Conservation (phyloP, 2,329 filamentous ascomycete species). For the Diaporthe ampelina region DNA sequence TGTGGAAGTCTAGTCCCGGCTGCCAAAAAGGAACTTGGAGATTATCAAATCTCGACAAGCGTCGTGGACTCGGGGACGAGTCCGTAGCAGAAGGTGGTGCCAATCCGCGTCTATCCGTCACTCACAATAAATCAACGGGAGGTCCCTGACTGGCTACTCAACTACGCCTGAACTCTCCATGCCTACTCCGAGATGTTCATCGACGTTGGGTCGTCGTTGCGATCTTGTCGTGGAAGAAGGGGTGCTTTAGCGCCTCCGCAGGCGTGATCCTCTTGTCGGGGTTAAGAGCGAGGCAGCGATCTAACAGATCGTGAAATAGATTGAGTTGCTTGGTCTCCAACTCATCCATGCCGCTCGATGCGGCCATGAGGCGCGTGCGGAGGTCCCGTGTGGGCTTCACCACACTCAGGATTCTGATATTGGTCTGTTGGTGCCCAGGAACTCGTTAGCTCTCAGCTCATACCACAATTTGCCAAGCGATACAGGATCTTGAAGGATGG, state of each 20-base stretch:
- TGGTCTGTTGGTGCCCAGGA: conserved; percentile 63
- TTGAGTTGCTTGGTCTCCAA: conserved; percentile 82
- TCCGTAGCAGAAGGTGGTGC: background rate
- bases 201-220: conserved; percentile 36
- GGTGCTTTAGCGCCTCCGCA: conserved; percentile 87
- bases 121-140: background rate
- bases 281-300: conserved; percentile 89
- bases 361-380: conserved; percentile 82
- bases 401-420: conserved; percentile 75
- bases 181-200: background rate
- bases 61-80: background rate
- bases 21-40: background rate
- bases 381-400: conserved; percentile 86
- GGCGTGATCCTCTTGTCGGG: conserved; percentile 93
- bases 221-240: conserved; percentile 77
- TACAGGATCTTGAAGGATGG: conserved; percentile 29
- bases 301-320: conserved; percentile 87
- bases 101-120: background rate
- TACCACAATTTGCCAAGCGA: conserved; percentile 12
- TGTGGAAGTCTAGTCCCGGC: background rate
- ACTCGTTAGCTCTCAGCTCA: conserved; percentile 41
- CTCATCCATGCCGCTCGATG: conserved; percentile 80
- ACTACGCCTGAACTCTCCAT: background rate
- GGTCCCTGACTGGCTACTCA: conserved; percentile 3
- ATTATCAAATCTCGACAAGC: background rate